Base-by-base conservation (phyloP, 1,139 yeast genomes). In the Zygosaccharomyces sapae region DNA sequence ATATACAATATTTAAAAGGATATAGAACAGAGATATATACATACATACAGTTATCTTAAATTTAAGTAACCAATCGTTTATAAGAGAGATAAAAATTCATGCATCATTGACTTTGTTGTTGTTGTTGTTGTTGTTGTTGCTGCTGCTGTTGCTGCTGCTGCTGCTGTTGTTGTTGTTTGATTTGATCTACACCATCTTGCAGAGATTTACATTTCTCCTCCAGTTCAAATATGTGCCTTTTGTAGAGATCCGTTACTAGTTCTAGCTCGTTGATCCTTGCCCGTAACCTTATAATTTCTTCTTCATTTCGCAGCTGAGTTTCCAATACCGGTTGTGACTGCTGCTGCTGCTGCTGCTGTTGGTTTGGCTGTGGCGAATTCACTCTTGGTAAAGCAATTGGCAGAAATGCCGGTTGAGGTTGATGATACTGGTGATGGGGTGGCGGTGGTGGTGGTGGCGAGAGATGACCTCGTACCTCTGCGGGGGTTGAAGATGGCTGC, bases 251-350 rank as follows among this genome's bases (percentile, higher is more conserved):
- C 61, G 89, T 88, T 38, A 90, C 96, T 42, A 90, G 74, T 65
- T 92, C 97, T 51, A 90, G 74, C 63, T 90, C 97, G n/a, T 88
- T 80, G 25, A 89, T 86, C 48, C 95, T 73, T 0, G 95, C 87
- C 53, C 80, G 79, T 52, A 88, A 70, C 35, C 75, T 71, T 20
- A 80, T 78, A 12, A 75, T 70, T 53, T 77, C 82, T 55, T 74
- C 77, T 38, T 63, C 63, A 52, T 57, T 60, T 47, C 50, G 58
- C 31, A 62, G 46, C 13, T 45, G 35, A 19, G 44, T 38, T 6
- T 44, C 41, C 13, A 49, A 31, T 19, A 59, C 59, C 6, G 56
- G 52, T 36, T 56, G 61, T 24, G 52, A 58, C 29, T 30, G 30
- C 9, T 39, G 34, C 25, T 39, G 35, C 5, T 39, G 42, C 18